phyloP scores from a whole-genome alignment of 371 early-diverging fungal species.

The Circinella minor region DNA sequence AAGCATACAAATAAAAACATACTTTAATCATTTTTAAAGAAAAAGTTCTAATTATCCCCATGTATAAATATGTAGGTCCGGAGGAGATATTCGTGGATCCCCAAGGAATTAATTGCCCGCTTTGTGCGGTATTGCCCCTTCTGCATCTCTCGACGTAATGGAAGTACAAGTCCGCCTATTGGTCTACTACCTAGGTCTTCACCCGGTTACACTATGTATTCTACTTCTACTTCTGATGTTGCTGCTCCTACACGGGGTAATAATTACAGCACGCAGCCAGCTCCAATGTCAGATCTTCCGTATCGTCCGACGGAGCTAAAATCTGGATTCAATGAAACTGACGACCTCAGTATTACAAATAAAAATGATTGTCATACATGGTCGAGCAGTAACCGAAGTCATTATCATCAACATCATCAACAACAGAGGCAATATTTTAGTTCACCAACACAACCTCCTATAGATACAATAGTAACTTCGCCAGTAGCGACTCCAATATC shows the following conservation, averaged over 20 bases:
- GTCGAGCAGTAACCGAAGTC: not conserved
- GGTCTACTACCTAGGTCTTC: conserved; percentile 36
- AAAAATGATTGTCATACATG: not conserved
- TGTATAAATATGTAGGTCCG: conserved; percentile 28
- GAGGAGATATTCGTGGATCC: conserved; percentile 54
- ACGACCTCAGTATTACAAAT: not conserved
- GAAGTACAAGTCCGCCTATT: conserved; percentile 41
- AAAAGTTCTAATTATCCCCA: not conserved
- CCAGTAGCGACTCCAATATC: not conserved
- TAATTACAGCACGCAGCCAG: conserved; percentile 10
- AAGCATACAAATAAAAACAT: no score
- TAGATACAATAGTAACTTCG: not conserved
- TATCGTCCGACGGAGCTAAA: conserved; percentile 12
- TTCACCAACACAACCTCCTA: not conserved
- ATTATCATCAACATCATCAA: not conserved
- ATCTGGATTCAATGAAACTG: conserved; percentile 3
- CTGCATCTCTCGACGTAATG: conserved; percentile 52
- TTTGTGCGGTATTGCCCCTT: conserved; percentile 57
- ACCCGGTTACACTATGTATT: conserved; percentile 22
- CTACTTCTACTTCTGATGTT: not conserved
- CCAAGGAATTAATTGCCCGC: conserved; percentile 55
- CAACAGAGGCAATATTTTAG: not conserved
- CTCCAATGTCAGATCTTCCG: conserved; percentile 9
- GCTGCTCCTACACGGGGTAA: conserved; percentile 16
- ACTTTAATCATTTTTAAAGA: no score